These are phyloP conservation scores for Pichia membranifaciens DNA, from an alignment of 805 yeast species.

Conservation along the genomic window DNA sequence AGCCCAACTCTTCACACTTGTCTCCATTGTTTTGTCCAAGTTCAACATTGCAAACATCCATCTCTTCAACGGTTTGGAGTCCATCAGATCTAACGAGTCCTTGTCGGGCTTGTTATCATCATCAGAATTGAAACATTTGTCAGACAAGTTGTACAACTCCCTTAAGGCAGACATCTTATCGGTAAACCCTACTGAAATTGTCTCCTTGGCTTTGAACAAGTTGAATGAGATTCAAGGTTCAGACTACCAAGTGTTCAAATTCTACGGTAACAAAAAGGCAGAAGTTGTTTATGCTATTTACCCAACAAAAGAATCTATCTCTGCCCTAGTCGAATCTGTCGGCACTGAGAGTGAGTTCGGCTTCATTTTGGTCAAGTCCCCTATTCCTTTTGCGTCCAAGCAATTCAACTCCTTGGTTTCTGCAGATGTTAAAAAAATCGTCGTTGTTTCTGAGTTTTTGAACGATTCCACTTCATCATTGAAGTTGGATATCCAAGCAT, in stretches of 20 bases:
- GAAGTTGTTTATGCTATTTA: conserved; percentile 75
- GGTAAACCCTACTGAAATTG: conserved; percentile 28
- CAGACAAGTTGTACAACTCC: conserved; percentile 33
- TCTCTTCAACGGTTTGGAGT: conserved; percentile 75
- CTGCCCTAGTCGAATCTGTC: conserved; percentile 42
- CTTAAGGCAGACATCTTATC: conserved; percentile 22
- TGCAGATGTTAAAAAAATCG: conserved; percentile 47
- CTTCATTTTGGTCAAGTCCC: conserved; percentile 71
- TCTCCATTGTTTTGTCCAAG: conserved; percentile 59
- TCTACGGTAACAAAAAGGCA: conserved; percentile 56
- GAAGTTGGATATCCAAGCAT: conserved; percentile 67
- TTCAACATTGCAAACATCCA: conserved; percentile 61
- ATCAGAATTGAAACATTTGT: conserved; percentile 36
- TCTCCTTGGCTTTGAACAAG: conserved; percentile 41
- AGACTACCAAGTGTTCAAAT: conserved; percentile 57
- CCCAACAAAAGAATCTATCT: conserved; percentile 61
- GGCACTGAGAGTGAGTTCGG: conserved; percentile 22
- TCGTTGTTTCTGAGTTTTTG: conserved; percentile 58
- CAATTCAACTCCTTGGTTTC: conserved; percentile 60
- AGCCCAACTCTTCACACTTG: conserved; percentile 59
- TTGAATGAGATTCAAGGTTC: conserved; percentile 47
- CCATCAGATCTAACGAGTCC: conserved; percentile 45
- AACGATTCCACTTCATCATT: conserved; percentile 34
- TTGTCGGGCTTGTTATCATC: conserved; percentile 39
- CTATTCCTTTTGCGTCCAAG: conserved; percentile 67